These are phyloP conservation scores for Brasenia schreberi DNA, from an alignment of 164 flowering plant genomes.

Conservation along the genomic window DNA sequence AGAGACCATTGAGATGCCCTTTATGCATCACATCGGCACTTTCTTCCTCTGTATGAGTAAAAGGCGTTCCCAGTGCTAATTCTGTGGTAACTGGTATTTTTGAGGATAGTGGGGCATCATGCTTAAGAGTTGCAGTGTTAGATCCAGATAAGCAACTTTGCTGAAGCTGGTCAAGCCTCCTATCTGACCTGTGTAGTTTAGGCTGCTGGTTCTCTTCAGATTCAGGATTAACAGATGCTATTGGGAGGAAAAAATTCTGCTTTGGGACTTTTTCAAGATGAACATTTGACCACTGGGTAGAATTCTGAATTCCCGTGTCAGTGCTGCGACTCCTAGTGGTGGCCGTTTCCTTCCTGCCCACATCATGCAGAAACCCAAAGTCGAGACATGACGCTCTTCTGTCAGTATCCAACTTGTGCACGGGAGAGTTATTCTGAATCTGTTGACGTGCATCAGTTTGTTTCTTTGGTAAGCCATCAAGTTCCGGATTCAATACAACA, in stretches of 20 bases:
- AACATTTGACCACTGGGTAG: not conserved
- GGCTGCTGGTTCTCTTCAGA: not conserved
- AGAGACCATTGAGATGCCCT: constrained; percentile 12
- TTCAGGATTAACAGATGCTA: not conserved
- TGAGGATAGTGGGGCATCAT: constrained; percentile 26
- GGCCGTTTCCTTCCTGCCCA: no score
- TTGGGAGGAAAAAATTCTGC: not conserved
- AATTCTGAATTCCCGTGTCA: not conserved
- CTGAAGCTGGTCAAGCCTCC: not conserved
- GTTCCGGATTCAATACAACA: constrained; percentile 23
- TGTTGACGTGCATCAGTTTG: constrained; percentile 52
- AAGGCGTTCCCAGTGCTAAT: constrained; percentile 37
- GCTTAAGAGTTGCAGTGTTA: not conserved
- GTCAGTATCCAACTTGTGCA: constrained; percentile 11
- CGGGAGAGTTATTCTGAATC: constrained; percentile 20
- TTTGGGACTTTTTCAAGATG: not conserved
- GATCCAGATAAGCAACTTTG: not conserved
- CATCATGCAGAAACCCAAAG: not conserved
- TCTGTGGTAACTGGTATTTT: constrained; percentile 55
- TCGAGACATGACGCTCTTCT: not conserved
- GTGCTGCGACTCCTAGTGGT: not conserved
- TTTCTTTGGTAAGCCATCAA: constrained; percentile 42
- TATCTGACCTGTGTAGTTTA: not conserved
- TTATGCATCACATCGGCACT: constrained; percentile 1
- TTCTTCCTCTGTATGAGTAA: constrained; percentile 14